A percentile compares a stretch with the other conserved stretches of the same genome.
phyloP scores from a whole-genome alignment of 2,329 filamentous ascomycete species.

The Sclerotinia glacialis region DNA sequence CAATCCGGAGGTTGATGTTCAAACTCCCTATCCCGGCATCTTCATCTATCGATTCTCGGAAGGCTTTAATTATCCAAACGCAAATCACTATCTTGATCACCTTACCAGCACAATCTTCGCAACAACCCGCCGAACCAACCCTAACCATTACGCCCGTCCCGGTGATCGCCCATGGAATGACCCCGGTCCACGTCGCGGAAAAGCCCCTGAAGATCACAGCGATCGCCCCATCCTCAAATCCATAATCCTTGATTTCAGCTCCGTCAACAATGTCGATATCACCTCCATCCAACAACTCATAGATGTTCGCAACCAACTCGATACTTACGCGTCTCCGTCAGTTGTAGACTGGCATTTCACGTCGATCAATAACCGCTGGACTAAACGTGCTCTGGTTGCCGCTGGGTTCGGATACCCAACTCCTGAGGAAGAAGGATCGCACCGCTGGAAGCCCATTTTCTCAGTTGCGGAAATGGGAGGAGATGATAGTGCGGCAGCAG shows the following conservation, averaged over 20 bases:
- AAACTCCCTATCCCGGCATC: constrained; percentile 82
- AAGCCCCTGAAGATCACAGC: constrained; percentile 46
- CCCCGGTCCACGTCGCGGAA: constrained; percentile 66
- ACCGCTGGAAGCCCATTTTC: constrained; percentile 92
- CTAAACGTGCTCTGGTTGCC: constrained; percentile 81
- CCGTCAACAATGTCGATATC: constrained; percentile 90
- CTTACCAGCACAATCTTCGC: constrained; percentile 66
- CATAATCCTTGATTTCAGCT: constrained; percentile 90
- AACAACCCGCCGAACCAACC: constrained; percentile 73
- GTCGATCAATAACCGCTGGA: constrained; percentile 92
- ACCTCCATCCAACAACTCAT: constrained; percentile 91
- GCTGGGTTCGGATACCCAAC: constrained; percentile 87
- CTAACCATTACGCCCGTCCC: constrained; percentile 58
- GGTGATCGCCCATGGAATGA: constrained; percentile 95
- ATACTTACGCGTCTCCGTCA: constrained; percentile 76
- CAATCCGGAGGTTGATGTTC: constrained; percentile 78
- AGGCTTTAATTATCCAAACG: constrained; percentile 95
- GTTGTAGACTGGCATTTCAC: constrained; percentile 93
- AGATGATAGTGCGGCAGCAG: constrained; percentile 63
- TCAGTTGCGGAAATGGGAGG: constrained; percentile 84
- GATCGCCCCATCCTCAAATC: constrained; percentile 72
- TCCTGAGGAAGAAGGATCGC: constrained; percentile 42
- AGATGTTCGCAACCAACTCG: constrained; percentile 91
- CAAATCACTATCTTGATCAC: constrained; percentile 81
- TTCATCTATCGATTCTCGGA: constrained; percentile 96